phyloP scores from a whole-genome alignment of 176 grass and related monocot species.

The Poa pratensis region DNA sequence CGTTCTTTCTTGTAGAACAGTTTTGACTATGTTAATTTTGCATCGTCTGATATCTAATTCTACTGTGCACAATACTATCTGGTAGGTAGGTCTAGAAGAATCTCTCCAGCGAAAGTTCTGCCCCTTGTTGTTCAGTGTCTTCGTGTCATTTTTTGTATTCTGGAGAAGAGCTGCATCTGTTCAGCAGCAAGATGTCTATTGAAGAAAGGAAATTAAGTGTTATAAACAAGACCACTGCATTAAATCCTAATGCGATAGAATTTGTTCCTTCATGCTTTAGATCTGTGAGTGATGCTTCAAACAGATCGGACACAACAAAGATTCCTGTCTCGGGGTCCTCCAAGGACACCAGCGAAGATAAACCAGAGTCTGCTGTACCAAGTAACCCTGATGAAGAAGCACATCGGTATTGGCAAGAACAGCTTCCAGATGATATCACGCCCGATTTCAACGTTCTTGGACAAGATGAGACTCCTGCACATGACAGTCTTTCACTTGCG shows the following conservation, averaged over 20 bases:
- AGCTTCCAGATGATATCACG: conserved; percentile 94
- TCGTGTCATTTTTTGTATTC: conserved; percentile 17
- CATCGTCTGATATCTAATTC: conserved; percentile 37
- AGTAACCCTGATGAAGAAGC: conserved; percentile 90
- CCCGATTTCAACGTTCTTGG: conserved; percentile 79
- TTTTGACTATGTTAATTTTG: conserved; percentile 26
- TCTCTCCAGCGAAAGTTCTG: conserved; percentile 34
- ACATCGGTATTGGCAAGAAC: conserved; percentile 83
- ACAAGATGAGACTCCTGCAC: conserved; percentile 68
- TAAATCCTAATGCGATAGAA: conserved; percentile 97
- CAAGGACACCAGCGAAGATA: conserved; percentile 56
- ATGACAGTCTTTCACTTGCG: conserved; percentile 68
- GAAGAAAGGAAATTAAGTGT: conserved; percentile 67
- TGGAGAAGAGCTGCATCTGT: conserved; percentile 31
- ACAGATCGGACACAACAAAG: conserved; percentile 51
- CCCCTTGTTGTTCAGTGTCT: conserved; percentile 4
- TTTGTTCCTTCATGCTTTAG: conserved; percentile 96
- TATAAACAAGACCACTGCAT: conserved; percentile 65
- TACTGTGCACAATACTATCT: conserved; percentile 31
- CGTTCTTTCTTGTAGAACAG: conserved; percentile 5
- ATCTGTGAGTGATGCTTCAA: conserved; percentile 59
- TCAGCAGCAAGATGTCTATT: conserved; percentile 41
- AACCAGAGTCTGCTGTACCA: conserved; percentile 52
- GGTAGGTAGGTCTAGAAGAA: conserved; percentile 55
- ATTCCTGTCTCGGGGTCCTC: conserved; percentile 45